A percentile compares a stretch with the other conserved stretches of the same genome.
Conservation (phyloP, 2,329 filamentous ascomycete species). For the Leptodontidium sp. region DNA sequence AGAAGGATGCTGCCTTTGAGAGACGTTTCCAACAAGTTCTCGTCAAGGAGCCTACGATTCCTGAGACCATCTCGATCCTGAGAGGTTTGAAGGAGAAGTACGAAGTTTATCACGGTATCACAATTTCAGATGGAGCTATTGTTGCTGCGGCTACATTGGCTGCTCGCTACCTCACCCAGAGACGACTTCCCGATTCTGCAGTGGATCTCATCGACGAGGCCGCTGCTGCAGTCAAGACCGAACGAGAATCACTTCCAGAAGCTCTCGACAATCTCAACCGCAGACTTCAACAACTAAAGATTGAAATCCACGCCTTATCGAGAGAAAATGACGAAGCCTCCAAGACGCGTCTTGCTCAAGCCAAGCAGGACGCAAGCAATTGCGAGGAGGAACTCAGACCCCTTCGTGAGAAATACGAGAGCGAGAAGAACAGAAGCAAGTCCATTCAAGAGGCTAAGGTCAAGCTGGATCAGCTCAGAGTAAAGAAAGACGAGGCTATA, state of each 20-base stretch:
- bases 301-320: slow-evolving; percentile 94
- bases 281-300: slow-evolving; percentile 87
- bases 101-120: slow-evolving; percentile 98
- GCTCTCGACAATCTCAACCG: slow-evolving; percentile 94
- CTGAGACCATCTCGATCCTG: slow-evolving; percentile 96
- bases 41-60: slow-evolving; percentile 89
- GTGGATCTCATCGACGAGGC: slow-evolving; percentile 97
- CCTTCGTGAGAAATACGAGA: slow-evolving; percentile 93
- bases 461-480: slow-evolving; percentile 90
- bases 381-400: slow-evolving; percentile 92
- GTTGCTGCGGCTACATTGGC: slow-evolving; percentile 92
- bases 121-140: slow-evolving; percentile 91
- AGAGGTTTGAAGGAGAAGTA: slow-evolving; percentile 98
- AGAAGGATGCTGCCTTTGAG: slow-evolving; percentile 98
- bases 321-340: slow-evolving; percentile 96
- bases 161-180: slow-evolving; percentile 88
- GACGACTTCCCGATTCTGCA: slow-evolving; percentile 92
- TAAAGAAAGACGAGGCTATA: slow-evolving; percentile 93
- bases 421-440: slow-evolving; percentile 88
- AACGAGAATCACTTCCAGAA: slow-evolving; percentile 95
- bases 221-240: slow-evolving; percentile 93
- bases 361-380: slow-evolving; percentile 91
- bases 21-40: slow-evolving; percentile 98
- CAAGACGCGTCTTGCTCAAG: slow-evolving; percentile 79
- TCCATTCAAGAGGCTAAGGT: slow-evolving; percentile 94